phyloP scores from a whole-genome alignment of 2,329 filamentous ascomycete genomes.

The Drechmeria coniospora region DNA sequence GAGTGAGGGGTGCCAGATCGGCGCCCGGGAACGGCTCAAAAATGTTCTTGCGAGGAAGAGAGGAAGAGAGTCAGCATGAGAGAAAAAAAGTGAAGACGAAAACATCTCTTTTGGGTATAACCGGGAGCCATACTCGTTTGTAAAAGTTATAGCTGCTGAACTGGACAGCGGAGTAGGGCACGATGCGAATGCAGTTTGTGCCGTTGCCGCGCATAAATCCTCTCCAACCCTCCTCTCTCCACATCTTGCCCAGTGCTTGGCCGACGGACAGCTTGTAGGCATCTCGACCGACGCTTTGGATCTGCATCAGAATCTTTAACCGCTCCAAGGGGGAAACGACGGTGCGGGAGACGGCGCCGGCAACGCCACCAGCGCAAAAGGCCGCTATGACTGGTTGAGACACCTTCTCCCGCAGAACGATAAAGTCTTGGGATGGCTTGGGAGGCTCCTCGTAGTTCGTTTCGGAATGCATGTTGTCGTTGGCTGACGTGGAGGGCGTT shows the following conservation, averaged over 20 bases:
- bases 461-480: constrained; percentile 9
- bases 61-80: no score
- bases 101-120: no score
- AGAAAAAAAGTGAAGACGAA: no score
- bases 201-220: constrained; percentile 97
- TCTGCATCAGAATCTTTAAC: constrained; percentile 93
- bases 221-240: constrained; percentile 89
- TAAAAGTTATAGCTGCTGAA: constrained; percentile 98
- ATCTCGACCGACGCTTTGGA: constrained; percentile 77
- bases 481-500: constrained; percentile 2
- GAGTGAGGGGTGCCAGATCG: constrained; percentile 56
- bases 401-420: constrained; percentile 34
- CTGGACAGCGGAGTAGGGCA: constrained; percentile 94
- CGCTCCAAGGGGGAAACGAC: constrained; percentile 93
- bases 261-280: constrained; percentile 89
- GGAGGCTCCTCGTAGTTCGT: constrained; percentile 10
- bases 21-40: constrained; percentile 63
- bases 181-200: constrained; percentile 95
- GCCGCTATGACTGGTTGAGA: constrained; percentile 79
- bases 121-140: constrained; percentile 62
- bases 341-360: constrained; percentile 91
- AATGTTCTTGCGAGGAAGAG: constrained; percentile 46
- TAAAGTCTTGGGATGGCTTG: constrained; percentile 10
- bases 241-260: constrained; percentile 87
- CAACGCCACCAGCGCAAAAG: constrained; percentile 86